A percentile compares a stretch with the other conserved stretches of the same genome.
Conservation (phyloP, 768 basidiomycete species). For the Gloeostereum incarnatum region DNA sequence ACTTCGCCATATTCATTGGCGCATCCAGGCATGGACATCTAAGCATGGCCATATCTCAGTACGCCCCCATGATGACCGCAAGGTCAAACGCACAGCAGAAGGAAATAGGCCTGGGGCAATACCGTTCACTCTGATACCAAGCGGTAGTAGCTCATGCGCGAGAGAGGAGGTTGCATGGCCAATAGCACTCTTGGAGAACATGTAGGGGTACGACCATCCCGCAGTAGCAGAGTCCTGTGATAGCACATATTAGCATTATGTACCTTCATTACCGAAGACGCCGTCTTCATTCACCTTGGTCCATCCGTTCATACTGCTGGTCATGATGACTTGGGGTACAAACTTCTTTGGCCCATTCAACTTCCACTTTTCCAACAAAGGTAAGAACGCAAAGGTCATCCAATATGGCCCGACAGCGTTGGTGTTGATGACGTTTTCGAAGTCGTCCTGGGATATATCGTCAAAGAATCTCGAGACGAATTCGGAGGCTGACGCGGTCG, state of each 20-base stretch:
- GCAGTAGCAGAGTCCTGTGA: conserved; percentile 30
- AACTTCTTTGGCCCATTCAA: conserved; percentile 22
- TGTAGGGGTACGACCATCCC: conserved; percentile 32
- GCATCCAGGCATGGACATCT: conserved; percentile 21
- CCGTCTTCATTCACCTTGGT: conserved; percentile 23
- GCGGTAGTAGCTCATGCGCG: conserved; percentile 36
- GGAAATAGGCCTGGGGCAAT: conserved; percentile 28
- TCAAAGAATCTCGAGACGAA: conserved; percentile 31
- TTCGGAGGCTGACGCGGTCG: conserved; percentile 18
- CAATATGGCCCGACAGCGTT: conserved; percentile 42
- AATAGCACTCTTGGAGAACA: conserved; percentile 37
- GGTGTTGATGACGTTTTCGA: conserved; percentile 23
- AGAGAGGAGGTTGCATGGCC: conserved; percentile 35
- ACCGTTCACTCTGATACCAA: conserved; percentile 39
- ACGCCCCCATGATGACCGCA: no score
- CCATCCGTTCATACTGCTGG: conserved; percentile 44
- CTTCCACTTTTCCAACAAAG: conserved; percentile 39
- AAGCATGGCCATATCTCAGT: background rate
- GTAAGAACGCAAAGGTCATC: conserved; percentile 48
- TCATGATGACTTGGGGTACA: conserved; percentile 39
- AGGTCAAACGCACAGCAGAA: no score
- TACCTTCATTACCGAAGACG: background rate
- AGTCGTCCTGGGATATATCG: conserved; percentile 23
- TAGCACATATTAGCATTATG: background rate
- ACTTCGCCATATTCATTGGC: conserved; percentile 15